Conservation (phyloP, 495 filamentous ascomycete genomes). For the Tirmania nivea region DNA sequence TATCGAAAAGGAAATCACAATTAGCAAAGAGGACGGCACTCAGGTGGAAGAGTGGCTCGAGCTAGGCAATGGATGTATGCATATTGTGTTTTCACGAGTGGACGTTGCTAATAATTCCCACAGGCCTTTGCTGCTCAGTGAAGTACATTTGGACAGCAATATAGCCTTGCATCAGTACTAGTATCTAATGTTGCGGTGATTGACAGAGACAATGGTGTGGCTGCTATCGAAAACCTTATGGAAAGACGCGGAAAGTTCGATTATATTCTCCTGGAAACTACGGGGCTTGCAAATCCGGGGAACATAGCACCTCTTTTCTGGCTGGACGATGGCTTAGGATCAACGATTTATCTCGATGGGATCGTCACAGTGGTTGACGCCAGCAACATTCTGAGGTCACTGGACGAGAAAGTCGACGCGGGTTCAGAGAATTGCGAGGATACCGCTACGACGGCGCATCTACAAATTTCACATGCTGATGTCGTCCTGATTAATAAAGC, state of each 20-base stretch:
- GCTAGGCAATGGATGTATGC: constrained; percentile 68
- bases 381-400: constrained; percentile 60
- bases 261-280: constrained; percentile 95
- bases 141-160: constrained; percentile 34
- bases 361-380: constrained; percentile 94
- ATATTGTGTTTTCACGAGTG: background rate
- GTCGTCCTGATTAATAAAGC: constrained; percentile 84
- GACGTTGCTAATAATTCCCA: background rate
- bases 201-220: constrained; percentile 63
- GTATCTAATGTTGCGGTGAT: too few species aligned
- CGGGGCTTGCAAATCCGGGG: constrained; percentile 82
- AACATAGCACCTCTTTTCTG: constrained; percentile 93
- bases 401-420: constrained; percentile 51
- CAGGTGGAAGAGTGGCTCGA: constrained; percentile 89
- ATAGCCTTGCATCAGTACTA: background rate
- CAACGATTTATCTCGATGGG: constrained; percentile 85
- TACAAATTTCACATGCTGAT: constrained; percentile 95
- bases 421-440: constrained; percentile 31
- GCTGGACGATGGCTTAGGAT: constrained; percentile 86
- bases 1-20: constrained; percentile 80
- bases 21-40: constrained; percentile 55
- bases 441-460: constrained; percentile 65
- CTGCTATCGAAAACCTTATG: constrained; percentile 92
- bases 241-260: constrained; percentile 81
- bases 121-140: constrained; percentile 76